These are phyloP conservation scores for Rhododendron henanense DNA, from an alignment of 148 eudicot species.

Conservation along the genomic window DNA sequence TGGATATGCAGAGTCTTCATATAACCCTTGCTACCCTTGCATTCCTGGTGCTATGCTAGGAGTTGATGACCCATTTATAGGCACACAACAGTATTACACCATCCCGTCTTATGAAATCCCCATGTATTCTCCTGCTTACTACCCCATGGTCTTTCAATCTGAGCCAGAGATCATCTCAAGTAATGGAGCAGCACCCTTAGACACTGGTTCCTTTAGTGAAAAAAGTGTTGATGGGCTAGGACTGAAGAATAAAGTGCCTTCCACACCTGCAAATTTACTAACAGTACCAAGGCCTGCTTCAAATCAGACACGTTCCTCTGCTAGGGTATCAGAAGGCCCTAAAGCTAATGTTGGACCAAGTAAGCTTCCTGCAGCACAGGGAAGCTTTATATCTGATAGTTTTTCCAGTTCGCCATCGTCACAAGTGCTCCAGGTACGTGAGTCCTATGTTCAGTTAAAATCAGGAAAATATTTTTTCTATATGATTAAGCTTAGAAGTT, in stretches of 20 bases:
- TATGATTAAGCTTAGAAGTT: neutral
- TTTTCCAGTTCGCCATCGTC: constrained; percentile 37
- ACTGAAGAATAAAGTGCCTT: constrained; percentile 35
- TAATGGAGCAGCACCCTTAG: constrained; percentile 27
- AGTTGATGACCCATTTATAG: constrained; percentile 60
- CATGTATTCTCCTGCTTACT: constrained; percentile 50
- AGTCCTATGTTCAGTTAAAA: constrained; percentile 3
- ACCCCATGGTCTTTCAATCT: constrained; percentile 51
- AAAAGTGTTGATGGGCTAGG: constrained; percentile 26
- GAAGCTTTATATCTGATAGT: constrained; percentile 29
- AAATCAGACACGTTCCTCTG: constrained; percentile 35
- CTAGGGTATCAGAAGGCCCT: constrained; percentile 38
- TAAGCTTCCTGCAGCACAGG: constrained; percentile 40
- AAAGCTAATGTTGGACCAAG: constrained; percentile 44
- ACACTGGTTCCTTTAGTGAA: constrained; percentile 31
- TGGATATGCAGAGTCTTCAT: constrained; percentile 74
- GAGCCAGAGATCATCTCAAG: constrained; percentile 42
- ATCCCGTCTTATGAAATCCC: constrained; percentile 62
- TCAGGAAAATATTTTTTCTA: neutral
- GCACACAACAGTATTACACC: constrained; percentile 68
- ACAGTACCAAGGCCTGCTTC: constrained; percentile 35
- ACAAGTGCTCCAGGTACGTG: constrained; percentile 63
- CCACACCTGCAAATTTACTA: constrained; percentile 31
- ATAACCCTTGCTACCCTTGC: constrained; percentile 91
- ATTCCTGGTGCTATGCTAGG: constrained; percentile 95